Evolutionary conservation across 1,284 basidiomycete genomes (phyloP), one percentile per base, ranked within the genome.

Genomic region (Cutaneotrichosporon dermatis): DNA sequence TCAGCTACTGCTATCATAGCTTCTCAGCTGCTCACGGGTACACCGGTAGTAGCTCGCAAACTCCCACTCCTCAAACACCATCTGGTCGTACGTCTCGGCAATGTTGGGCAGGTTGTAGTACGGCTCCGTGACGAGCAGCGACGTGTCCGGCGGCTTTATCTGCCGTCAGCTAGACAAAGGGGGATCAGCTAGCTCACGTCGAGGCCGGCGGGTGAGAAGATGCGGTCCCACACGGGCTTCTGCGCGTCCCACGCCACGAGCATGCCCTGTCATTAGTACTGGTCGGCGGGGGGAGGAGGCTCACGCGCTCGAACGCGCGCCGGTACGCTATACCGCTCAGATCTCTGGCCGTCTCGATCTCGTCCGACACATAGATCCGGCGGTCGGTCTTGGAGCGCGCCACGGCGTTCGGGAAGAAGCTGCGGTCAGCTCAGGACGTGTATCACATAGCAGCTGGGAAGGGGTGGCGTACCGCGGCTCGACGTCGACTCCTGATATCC

Each of bases 41-140:
- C 85, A 86, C 40, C 92, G 84, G 76, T 85, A 83, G 74, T 91
- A 90, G 50, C 89, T 87, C 48, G 83, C 80, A 71, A 95, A 96
- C 69, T 94, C 93, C 79, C 94, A 98, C 76, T 96, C 92, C 71
- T 98, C 94, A 69, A 96, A 96, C 0, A 95, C 81, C 72, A 98
- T 88, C 77, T 96, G 88, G 75, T 97, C 94, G 66, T 93, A 92
- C 43, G 90, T 85, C 45, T 91, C 88, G 78, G 93, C 89, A 15
- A 95, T 85, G 72, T 91, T 92, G 15, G 90, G 90, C 9, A 95
- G 80, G 75, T 95, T 92, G 82, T 94, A 90, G 73, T 92, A 92
- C 3, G 93, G 90, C 77, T 97, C 94, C 3, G 94, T 96, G 54
- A 97, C 83, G 52, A 97, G 80, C 42, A 95, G 79, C 2, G 87